Conservation (phyloP, 257 asterid genomes). For the Solanum piurae region DNA sequence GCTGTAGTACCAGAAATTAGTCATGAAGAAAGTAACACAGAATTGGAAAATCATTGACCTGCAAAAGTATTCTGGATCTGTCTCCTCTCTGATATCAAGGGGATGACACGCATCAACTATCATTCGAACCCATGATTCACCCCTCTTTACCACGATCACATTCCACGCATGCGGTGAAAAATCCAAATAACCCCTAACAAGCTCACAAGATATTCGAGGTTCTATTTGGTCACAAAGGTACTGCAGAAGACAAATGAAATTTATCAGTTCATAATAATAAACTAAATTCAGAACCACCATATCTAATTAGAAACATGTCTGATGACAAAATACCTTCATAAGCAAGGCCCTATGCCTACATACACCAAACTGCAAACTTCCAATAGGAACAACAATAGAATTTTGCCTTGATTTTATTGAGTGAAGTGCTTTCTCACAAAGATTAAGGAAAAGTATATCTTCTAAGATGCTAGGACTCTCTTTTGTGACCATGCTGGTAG, state of each 20-base stretch:
- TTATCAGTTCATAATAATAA: conserved; percentile 8
- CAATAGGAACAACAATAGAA: conserved; percentile 80
- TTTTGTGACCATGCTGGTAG: conserved; percentile 12
- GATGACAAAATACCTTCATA: conserved; percentile 54
- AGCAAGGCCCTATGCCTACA: conserved; percentile 96
- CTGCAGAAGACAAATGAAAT: conserved; percentile 27
- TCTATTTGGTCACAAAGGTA: conserved; percentile 84
- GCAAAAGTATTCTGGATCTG: conserved; percentile 71
- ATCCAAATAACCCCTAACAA: conserved; percentile 92
- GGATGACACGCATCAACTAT: conserved; percentile 97
- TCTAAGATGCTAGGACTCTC: conserved; percentile 28
- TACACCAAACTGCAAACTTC: conserved; percentile 80
- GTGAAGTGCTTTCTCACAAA: conserved; percentile 62
- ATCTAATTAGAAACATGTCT: background rate
- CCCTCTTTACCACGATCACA: conserved; percentile 58
- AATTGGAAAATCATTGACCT: conserved; percentile 32
- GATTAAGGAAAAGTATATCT: conserved; percentile 44
- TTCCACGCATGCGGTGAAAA: conserved; percentile 97
- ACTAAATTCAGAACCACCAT: background rate
- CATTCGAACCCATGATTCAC: conserved; percentile 57
- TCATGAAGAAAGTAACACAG: background rate
- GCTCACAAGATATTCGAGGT: conserved; percentile 90
- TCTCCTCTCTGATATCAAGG: conserved; percentile 79
- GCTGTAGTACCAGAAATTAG: background rate
- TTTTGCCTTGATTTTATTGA: conserved; percentile 47